Evolutionary conservation across 495 filamentous ascomycete genomes (phyloP).

Genomic region (Chaetomium fimeti): DNA sequence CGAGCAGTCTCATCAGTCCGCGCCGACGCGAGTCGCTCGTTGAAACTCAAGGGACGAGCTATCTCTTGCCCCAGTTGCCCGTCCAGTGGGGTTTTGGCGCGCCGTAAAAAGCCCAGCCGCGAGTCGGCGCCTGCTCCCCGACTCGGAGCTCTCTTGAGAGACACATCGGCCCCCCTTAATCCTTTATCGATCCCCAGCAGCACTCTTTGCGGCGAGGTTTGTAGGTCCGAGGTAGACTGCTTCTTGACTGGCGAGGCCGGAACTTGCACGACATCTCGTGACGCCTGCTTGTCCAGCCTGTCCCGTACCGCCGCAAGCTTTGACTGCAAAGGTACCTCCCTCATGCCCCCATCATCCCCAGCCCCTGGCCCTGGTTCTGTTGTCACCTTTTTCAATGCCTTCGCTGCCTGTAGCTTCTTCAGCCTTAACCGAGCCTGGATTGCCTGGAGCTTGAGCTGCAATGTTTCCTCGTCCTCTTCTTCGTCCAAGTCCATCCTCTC

Average conservation of each 20-base stretch:
- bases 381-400: slow-evolving; percentile 41
- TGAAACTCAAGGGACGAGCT: slow-evolving; percentile 69
- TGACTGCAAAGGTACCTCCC: slow-evolving; percentile 31
- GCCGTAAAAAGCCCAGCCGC: slow-evolving; percentile 42
- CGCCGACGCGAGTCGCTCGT: slow-evolving; percentile 75
- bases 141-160: slow-evolving; percentile 70
- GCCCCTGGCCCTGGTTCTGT: slow-evolving; percentile 19
- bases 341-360: slow-evolving; percentile 20
- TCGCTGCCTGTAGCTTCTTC: slow-evolving; percentile 73
- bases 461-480: slow-evolving; percentile 86
- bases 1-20: slow-evolving; percentile 56
- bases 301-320: slow-evolving; percentile 30
- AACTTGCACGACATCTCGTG: slow-evolving; percentile 63
- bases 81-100: slow-evolving; percentile 40
- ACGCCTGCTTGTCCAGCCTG: slow-evolving; percentile 37
- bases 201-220: slow-evolving; percentile 75
- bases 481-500: slow-evolving; percentile 51
- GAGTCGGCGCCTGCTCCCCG: slow-evolving; percentile 38
- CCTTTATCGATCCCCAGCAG: slow-evolving; percentile 89
- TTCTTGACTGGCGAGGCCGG: slow-evolving; percentile 73
- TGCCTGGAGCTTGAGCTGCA: slow-evolving; percentile 76
- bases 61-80: slow-evolving; percentile 25
- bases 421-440: slow-evolving; percentile 86
- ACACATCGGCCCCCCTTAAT: slow-evolving; percentile 75
- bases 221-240: slow-evolving; percentile 44